A percentile compares a stretch with the other conserved stretches of the same genome.
Evolutionary conservation across 805 yeast genomes (phyloP).

Genomic region (Starmerella gropengiesseri): DNA sequence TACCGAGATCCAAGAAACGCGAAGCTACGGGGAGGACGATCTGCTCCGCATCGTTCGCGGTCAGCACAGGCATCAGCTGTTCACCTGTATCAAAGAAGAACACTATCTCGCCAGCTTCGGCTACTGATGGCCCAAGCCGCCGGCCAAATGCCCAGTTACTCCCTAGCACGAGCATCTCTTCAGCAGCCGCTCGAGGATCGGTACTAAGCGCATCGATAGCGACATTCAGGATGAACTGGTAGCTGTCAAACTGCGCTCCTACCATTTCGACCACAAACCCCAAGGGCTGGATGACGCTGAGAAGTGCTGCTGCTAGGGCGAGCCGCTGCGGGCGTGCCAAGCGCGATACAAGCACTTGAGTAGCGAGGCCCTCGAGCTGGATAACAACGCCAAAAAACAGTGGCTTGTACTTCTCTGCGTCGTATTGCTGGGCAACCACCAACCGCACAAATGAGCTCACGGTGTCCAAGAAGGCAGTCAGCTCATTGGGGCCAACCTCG

Average conservation of each 20-base stretch:
- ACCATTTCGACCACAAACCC: constrained; percentile 17
- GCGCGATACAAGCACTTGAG: constrained; percentile 7
- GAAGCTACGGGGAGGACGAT: constrained; percentile 16
- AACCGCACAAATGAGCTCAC: constrained; percentile 10
- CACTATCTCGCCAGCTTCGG: constrained; percentile 18
- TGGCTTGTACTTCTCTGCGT: constrained; percentile 10
- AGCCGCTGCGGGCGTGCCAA: neutral
- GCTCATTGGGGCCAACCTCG: neutral
- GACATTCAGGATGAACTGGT: constrained; percentile 15
- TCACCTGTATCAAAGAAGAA: constrained; percentile 19
- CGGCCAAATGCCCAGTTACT: constrained; percentile 14
- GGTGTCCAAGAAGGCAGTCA: constrained; percentile 3
- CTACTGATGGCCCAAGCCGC: neutral
- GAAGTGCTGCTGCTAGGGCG: constrained; percentile 2
- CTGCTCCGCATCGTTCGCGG: constrained; percentile 6
- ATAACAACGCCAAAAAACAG: constrained; percentile 19
- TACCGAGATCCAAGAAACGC: constrained; percentile 20
- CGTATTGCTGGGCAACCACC: constrained; percentile 1
- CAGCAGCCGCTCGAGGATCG: neutral
- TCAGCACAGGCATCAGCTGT: constrained; percentile 18
- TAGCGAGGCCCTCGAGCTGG: constrained; percentile 20
- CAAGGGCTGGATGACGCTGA: constrained; percentile 19
- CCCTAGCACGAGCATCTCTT: constrained; percentile 8
- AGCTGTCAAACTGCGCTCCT: constrained; percentile 19
- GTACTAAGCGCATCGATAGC: constrained; percentile 17